Base-by-base conservation (phyloP, 1,284 basidiomycete species). In the Tilletiopsis washingtonensis region DNA sequence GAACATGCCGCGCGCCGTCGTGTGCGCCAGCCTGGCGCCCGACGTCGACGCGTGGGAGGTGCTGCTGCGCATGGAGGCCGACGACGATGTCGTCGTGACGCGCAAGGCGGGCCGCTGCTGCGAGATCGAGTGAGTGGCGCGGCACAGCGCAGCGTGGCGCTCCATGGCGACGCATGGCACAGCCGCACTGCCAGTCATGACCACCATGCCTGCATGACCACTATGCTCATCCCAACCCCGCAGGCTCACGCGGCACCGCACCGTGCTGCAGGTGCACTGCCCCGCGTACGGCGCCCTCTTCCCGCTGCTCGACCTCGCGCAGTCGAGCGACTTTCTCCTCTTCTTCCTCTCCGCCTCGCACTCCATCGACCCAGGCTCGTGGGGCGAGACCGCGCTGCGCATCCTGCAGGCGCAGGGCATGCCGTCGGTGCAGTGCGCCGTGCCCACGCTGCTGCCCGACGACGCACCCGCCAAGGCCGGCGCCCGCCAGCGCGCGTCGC, bases 301-400 rank as follows among this genome's bases (percentile, higher is more conserved):
- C 69, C 80, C 83, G 2, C 81, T 87, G 1, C 79, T 98, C 32
- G 91, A 96, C 68, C 85, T 85, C 0, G 86, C 84, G 67, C 84
- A 90, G 69, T 85, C 83, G 2, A 87, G 90, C 11, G 93, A 98
- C 75, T 96, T 94, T 67, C 84, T 91, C 38, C 78, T 97, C 12
- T 82, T 94, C 56, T 79, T 85, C 4, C 78, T 96, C 25, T 94
- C 89, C 1, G 81, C 86, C 27, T 78, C 79, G 12, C 78, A 84
- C 14, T 90, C 96, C 73, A 91, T 96, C 2, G 81, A 87, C 53
- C 63, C 65, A 0, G 70, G 69, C 12, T 72, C 78, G 3, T 86
- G 86, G 81, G 91, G 91, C 25, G 94, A 98, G 67, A 86, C 84
- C 0, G 81, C 91, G 12, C 79, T 98, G n/a, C 82, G 93, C 29